phyloP scores from a whole-genome alignment of 2,329 filamentous ascomycete species.

The Sporothrix brasiliensis region DNA sequence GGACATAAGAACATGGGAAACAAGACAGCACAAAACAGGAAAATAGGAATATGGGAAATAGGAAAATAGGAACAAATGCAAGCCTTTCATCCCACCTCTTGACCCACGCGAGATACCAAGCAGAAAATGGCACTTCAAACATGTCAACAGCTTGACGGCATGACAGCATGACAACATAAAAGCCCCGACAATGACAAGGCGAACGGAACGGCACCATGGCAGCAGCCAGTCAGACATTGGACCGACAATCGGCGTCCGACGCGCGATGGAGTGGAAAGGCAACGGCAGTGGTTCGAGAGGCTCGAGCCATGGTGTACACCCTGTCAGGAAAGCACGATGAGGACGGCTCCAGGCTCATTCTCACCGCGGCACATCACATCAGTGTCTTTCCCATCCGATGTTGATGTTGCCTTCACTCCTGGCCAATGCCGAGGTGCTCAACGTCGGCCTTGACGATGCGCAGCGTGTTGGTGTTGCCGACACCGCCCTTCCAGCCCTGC shows the following conservation, averaged over 20 bases:
- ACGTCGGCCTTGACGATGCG: slow-evolving; percentile 65
- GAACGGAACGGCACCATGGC: neutral
- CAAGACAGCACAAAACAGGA: neutral
- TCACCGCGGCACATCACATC: neutral
- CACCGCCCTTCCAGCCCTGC: slow-evolving; percentile 88
- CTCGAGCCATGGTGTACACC: neutral
- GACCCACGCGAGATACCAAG: slow-evolving; percentile 24
- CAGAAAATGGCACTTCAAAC: neutral
- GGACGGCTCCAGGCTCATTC: neutral
- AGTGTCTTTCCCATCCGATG: neutral
- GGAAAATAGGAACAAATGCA: neutral
- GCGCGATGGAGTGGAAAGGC: neutral
- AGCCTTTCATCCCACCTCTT: slow-evolving; percentile 16
- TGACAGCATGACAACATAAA: neutral
- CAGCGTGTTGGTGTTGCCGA: slow-evolving; percentile 87
- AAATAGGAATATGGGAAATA: neutral
- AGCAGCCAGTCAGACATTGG: too few species aligned
- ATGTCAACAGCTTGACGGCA: neutral
- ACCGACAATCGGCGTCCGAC: neutral
- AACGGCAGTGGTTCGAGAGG: neutral
- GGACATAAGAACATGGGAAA: slow-evolving; percentile 6
- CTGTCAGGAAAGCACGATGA: neutral
- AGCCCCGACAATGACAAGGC: neutral
- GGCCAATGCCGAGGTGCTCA: slow-evolving; percentile 60
- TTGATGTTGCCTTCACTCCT: slow-evolving; percentile 40